Evolutionary conservation across 2,329 filamentous ascomycete species (phyloP), one percentile per base, ranked within the genome.

Genomic region (Ascochyta koolunga): DNA sequence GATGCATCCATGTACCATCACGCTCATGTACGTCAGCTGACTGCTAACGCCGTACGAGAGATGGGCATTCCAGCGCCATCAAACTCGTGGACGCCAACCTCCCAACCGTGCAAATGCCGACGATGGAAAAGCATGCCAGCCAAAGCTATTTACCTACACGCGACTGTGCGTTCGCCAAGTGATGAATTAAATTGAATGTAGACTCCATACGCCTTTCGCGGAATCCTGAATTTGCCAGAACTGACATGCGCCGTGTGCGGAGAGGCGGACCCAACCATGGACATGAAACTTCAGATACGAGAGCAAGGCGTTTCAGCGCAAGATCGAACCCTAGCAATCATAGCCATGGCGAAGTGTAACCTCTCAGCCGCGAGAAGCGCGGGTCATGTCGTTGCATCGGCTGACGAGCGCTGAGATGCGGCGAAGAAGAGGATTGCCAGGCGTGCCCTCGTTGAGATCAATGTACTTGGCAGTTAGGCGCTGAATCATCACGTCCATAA

Each of bases 401-500:
- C 58, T 68, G 43, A 70, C 62, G 74, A 84, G 68, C 6, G 73
- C 70, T 13, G 80, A 77, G 54, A 85, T 83, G 60, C 75, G 76
- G 53, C 80, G 79, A 43, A 84, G 70, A 27, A 84, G 74, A n/a
- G 77, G 78, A 60, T 82, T 80, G 36, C 79, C 76, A 1, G 81
- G 80, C 33, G 79, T 77, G 36, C 68, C 77, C 69, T 85, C 78
- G 4, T 82, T 81, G 47, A 86, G 77, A 21, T 76, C 69, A 77
- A 86, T 83, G 70, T 86, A 86, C 18, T 83, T 76, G 25, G 72
- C 75, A 49, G 86, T 82, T 40, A 88, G 74, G 41, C 85, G 81
- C 64, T 83, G 76, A 41, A 78, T 79, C 39, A 88, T 75, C 50
- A 86, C 80, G 27, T 85, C 82, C 79, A 87, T 83, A 57, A 86